A percentile compares a stretch with the other conserved stretches of the same genome.
Evolutionary conservation across 495 filamentous ascomycete species (phyloP).

Genomic region (Neurospora sp.): DNA sequence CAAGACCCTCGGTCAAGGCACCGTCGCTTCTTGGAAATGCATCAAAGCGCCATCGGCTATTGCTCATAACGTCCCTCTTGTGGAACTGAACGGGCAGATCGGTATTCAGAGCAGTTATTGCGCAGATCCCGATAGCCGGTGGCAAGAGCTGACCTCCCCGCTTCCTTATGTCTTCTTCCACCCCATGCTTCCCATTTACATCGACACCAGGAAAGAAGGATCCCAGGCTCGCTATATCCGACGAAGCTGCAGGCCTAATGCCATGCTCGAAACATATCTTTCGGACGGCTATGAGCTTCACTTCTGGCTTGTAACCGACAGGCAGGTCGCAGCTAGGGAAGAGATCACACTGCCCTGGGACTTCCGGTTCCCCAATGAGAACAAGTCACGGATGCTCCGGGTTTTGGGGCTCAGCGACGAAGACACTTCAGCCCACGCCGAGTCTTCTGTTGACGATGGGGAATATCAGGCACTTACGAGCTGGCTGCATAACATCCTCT

Average conservation of each 20-base stretch:
- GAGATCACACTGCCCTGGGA: constrained; percentile 50
- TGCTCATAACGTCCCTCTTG: constrained; percentile 57
- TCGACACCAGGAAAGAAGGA: constrained; percentile 80
- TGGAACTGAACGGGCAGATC: constrained; percentile 80
- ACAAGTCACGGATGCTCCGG: constrained; percentile 32
- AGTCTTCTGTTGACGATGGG: constrained; percentile 33
- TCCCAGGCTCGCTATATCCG: constrained; percentile 75
- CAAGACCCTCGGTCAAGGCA: constrained; percentile 32
- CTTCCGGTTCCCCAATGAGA: constrained; percentile 38
- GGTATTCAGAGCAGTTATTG: constrained; percentile 71
- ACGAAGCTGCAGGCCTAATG: constrained; percentile 81
- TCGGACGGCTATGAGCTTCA: constrained; percentile 66
- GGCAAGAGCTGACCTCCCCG: constrained; percentile 65
- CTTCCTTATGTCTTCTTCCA: constrained; percentile 82
- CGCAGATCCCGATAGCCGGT: constrained; percentile 60
- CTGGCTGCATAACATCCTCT: constrained; percentile 62
- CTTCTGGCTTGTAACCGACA: constrained; percentile 79
- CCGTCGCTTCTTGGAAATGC: constrained; percentile 54
- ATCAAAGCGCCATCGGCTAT: constrained; percentile 51
- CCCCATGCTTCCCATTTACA: constrained; percentile 71
- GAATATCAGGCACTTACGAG: constrained; percentile 40
- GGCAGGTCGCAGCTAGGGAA: constrained; percentile 50
- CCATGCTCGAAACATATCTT: constrained; percentile 69
- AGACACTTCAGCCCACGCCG: constrained; percentile 20
- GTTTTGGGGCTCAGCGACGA: constrained; percentile 43